Evolutionary conservation across 2,329 filamentous ascomycete species (phyloP).

Genomic region (Neospermospora avenae): DNA sequence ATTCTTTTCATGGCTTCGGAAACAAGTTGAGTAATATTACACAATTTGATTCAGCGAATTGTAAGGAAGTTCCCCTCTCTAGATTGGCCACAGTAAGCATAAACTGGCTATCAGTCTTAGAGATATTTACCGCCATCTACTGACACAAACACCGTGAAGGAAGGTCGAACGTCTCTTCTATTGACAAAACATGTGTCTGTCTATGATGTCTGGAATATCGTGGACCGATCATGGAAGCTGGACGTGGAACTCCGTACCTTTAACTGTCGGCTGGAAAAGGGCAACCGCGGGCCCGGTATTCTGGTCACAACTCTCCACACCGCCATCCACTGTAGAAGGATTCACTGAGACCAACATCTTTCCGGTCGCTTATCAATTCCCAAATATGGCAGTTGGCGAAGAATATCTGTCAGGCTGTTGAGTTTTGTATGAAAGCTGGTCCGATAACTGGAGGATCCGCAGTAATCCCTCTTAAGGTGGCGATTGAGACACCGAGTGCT

Average conservation of each 20-base stretch:
- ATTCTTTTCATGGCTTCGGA: too few relatives aligned
- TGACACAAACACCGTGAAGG: too few relatives aligned
- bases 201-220: conserved; percentile 21
- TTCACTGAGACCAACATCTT: conserved; percentile 25
- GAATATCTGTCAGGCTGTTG: conserved; percentile 37
- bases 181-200: conserved; percentile 19
- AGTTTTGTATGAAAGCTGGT: conserved; percentile 33
- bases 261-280: conserved; percentile 28
- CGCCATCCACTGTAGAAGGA: neutral
- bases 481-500: conserved; percentile 24
- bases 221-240: conserved; percentile 32
- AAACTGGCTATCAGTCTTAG: too few relatives aligned
- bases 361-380: conserved; percentile 34
- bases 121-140: too few relatives aligned
- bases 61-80: too few relatives aligned
- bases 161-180: too few relatives aligned
- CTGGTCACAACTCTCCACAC: conserved; percentile 31
- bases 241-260: conserved; percentile 30
- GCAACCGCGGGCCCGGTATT: conserved; percentile 30
- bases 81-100: too few relatives aligned
- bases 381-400: conserved; percentile 30
- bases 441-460: conserved; percentile 14
- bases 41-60: too few relatives aligned
- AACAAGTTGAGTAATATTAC: too few relatives aligned
- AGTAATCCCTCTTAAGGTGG: conserved; percentile 30